Conservation (phyloP, 139 green algal genomes). For the Deuterostichococcus epilithicus region DNA sequence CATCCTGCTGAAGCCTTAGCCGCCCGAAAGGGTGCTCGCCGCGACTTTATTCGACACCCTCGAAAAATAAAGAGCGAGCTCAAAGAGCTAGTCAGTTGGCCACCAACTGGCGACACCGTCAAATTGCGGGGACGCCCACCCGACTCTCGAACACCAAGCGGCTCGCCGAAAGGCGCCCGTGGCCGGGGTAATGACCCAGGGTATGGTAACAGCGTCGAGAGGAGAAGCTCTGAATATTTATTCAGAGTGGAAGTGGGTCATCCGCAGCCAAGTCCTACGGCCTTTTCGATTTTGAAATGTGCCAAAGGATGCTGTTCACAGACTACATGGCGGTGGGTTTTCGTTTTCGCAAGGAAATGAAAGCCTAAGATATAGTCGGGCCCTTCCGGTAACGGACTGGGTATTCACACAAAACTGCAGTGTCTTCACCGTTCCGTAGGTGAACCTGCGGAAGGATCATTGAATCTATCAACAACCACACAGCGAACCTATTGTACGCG, state of each 20-base stretch:
- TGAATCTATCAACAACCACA: slow-evolving; percentile 54
- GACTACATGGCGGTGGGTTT: slow-evolving; percentile 7
- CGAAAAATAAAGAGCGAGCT: neutral
- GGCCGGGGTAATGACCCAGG: slow-evolving; percentile 7
- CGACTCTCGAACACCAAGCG: neutral
- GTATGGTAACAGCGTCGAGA: slow-evolving; percentile 1
- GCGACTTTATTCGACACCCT: neutral
- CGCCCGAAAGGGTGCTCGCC: neutral
- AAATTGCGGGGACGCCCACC: slow-evolving; percentile 7
- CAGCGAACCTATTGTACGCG: slow-evolving; percentile 23
- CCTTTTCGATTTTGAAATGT: neutral
- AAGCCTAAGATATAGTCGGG: slow-evolving; percentile 12
- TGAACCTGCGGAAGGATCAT: slow-evolving; percentile 81
- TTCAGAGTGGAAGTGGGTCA: neutral
- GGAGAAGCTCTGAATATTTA: neutral
- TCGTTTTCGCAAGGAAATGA: neutral
- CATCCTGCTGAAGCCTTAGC: neutral
- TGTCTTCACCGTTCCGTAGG: slow-evolving; percentile 38
- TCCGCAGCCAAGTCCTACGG: slow-evolving; percentile 6
- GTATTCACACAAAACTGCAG: neutral
- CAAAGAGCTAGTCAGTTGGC: neutral
- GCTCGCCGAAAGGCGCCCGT: neutral
- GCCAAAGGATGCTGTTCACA: slow-evolving; percentile 4
- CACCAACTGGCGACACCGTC: neutral
- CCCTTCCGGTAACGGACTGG: neutral